Base-by-base conservation (phyloP, 1,139 yeast species). In the Diutina siamensis region DNA sequence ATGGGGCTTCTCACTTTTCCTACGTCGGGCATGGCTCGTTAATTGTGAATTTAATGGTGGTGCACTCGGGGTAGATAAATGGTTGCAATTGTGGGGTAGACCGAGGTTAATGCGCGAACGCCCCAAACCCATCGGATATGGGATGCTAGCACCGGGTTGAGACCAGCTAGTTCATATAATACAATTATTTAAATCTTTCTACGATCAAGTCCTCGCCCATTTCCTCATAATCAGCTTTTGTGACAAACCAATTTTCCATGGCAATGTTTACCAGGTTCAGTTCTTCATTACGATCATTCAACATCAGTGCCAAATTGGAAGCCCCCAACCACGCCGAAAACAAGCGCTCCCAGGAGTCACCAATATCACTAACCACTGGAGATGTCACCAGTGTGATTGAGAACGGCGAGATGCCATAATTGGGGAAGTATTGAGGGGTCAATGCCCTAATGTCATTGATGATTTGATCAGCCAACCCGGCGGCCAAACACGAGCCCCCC, bases 311-410 rank as follows among this genome's bases (percentile, higher is more conserved):
- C 54, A 80, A 68, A 51, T 78, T 76, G 52, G 80, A 73, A 2
- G 86, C 85, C 38, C 87, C 87, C 34, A 77, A 57, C 87, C 87
- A 80, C 15, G 74, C 69, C 41, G 81, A 75, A 51, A 71, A 73
- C 48, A 66, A 72, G 54, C 78, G 71, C 52, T 80, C 85, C 71
- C 74, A 69, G 17, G 60, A 55, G 45, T 70, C 73, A 47, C 59
- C 58, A 44, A 62, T 53, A 40, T 65, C 68, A 38, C 60, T 62
- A 21, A 55, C 51, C 36, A 56, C 59, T 45, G 59, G 58, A 45
- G 59, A 57, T 22, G 61, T 56, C 47, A 62, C 52, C 19, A 58
- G 57, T 28, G 54, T 53, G 25, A 51, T 49, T 48, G 46, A 56
- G 57, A 52, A 61, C 20, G 61, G 67, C 62, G 21, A 67, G 64